Base-by-base conservation (phyloP, 805 yeast genomes). In the Candida tallmaniae region DNA sequence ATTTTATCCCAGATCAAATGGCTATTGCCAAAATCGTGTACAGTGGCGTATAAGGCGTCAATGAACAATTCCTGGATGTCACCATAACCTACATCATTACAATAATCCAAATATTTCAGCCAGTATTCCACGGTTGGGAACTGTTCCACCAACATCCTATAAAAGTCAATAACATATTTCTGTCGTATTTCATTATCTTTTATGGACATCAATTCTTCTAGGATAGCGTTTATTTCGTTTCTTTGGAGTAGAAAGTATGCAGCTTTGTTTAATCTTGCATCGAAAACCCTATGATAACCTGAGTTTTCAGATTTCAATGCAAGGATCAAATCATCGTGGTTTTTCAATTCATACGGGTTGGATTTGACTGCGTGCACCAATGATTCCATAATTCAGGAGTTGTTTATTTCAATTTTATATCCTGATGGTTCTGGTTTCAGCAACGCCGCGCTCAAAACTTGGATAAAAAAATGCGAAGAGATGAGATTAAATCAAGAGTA, bases 61-160 rank as follows among this genome's bases (percentile, higher is more conserved):
- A 44, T 30, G 12, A 53, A 44, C 4, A 49, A 28, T 2, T 34
- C 34, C 12, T 41, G 29, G 5, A 46, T 28, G 3, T 35, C 30
- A 2, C 39, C 36, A 12, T 26, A 32, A 4, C 31, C 28, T n/a
- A 21, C 26, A 12, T 22, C 29, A 12, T 20, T 26, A 19, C 24
- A 30, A 22, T 40, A 47, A 3, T 47, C 45, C 11, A 57, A 37
- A 31, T 48, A 55, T 10, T 37, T 38, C 7, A 31, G 22, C 58
- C 60, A 56, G 33, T 47, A 45, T 6, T 34, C 22, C 2, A 41
- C 49, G 1, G 45, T 41, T 6, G 61, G 58, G 31, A 43, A 48
- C 20, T 52, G 54, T 19, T 33, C 23, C 5, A 52, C 21, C 1
- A 55, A 14, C 1, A 17, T 18, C 18, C 32, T 25, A 36, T 47